These are phyloP conservation scores for Colletotrichum sp. DNA, from an alignment of 2,329 filamentous ascomycete species.

Conservation along the genomic window DNA sequence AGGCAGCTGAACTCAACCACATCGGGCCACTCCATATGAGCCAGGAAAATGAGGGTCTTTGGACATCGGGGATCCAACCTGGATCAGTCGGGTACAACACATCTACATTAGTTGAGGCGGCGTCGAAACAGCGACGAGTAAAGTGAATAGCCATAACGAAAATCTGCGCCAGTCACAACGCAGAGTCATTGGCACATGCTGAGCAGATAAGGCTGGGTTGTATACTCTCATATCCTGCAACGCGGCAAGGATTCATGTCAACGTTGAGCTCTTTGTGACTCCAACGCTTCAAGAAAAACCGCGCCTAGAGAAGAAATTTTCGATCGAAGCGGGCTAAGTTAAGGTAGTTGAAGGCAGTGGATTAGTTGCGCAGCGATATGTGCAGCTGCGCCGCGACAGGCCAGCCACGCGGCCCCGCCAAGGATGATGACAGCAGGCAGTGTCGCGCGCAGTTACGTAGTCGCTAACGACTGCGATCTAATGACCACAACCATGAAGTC, in stretches of 20 bases:
- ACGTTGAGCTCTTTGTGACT: neutral
- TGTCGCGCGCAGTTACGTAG: neutral
- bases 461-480: neutral
- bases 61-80: neutral
- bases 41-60: neutral
- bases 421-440: neutral
- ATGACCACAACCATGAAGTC: neutral
- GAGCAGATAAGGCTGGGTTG: neutral
- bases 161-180: neutral
- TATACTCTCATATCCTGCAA: neutral
- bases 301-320: neutral
- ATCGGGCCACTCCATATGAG: neutral
- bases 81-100: neutral
- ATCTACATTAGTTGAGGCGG: neutral
- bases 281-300: neutral
- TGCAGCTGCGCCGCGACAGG: neutral
- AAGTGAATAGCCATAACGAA: neutral
- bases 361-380: neutral
- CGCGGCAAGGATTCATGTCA: neutral
- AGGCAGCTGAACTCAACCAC: neutral
- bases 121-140: neutral
- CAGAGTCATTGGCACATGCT: neutral
- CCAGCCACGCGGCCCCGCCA: neutral
- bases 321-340: neutral
- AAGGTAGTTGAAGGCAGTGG: neutral